Percentiles rank a stretch among this genome's conserved stretches.
Evolutionary conservation across 1,284 basidiomycete species (phyloP).

Genomic region (Neolentinus lepideus): DNA sequence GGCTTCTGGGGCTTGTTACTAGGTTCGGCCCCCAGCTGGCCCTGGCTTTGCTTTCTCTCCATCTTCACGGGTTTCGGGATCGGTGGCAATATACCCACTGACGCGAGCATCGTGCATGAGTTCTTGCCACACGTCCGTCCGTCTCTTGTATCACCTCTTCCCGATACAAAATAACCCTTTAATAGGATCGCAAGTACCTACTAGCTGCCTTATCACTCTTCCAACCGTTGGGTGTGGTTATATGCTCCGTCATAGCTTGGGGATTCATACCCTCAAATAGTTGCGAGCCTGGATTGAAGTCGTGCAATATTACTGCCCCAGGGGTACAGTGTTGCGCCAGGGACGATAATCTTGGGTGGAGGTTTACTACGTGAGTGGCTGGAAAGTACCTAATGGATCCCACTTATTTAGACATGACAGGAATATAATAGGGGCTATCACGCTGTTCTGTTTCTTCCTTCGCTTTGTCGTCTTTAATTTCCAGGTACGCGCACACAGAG

Average conservation of each 20-base stretch:
- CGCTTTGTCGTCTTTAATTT: not conserved
- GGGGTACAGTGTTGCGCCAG: not conserved
- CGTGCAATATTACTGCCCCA: not conserved
- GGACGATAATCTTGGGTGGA: not conserved
- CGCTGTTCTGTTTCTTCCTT: not conserved
- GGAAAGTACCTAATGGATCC: not conserved
- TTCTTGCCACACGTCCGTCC: constrained; percentile 8
- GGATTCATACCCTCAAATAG: constrained; percentile 7
- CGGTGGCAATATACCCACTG: constrained; percentile 13
- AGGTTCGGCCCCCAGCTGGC: constrained; percentile 6
- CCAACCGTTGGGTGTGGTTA: constrained; percentile 9
- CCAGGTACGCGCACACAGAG: not conserved
- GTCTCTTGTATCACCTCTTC: not conserved
- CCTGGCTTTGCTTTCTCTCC: not conserved
- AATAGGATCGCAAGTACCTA: constrained; percentile 8
- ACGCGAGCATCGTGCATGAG: constrained; percentile 11
- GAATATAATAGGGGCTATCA: not conserved
- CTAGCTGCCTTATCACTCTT: constrained; percentile 10
- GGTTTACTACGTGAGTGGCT: not conserved
- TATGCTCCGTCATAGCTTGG: constrained; percentile 10
- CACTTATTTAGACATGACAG: not conserved
- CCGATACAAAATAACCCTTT: not conserved
- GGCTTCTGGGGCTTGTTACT: constrained; percentile 10
- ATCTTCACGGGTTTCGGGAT: constrained; percentile 11
- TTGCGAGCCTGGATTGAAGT: constrained; percentile 6